phyloP scores from a whole-genome alignment of 345 rosid genomes.

The Pelargonium nanum region DNA sequence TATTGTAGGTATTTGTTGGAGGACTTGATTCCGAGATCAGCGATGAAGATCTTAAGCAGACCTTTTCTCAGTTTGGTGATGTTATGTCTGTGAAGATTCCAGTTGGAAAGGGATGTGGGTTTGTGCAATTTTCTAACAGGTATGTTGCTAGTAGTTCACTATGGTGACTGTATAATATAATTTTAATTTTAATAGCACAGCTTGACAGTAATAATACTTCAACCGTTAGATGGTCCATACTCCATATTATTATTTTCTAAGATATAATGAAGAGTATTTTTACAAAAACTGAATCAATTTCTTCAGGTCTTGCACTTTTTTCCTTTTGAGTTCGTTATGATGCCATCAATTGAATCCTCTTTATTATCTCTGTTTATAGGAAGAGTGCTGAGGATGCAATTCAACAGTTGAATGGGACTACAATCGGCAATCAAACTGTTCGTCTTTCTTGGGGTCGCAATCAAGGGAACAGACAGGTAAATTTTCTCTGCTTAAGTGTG shows the following conservation, averaged over 20 bases:
- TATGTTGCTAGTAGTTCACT: constrained; percentile 12
- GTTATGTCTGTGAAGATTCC: constrained; percentile 91
- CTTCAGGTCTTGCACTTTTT: neutral
- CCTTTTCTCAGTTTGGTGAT: constrained; percentile 78
- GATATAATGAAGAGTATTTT: neutral
- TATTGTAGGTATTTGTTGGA: constrained; percentile 80
- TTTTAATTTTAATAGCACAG: neutral
- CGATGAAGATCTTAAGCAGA: constrained; percentile 80
- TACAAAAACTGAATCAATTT: neutral
- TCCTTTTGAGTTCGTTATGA: neutral
- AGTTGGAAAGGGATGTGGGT: constrained; percentile 89
- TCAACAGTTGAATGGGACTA: constrained; percentile 59
- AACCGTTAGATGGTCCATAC: too few species aligned
- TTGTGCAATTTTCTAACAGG: constrained; percentile 79
- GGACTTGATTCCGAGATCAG: constrained; percentile 77
- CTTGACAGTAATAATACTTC: neutral
- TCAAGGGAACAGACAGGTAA: constrained; percentile 76
- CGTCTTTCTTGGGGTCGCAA: constrained; percentile 97
- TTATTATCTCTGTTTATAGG: constrained; percentile 31
- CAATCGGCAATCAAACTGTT: constrained; percentile 80
- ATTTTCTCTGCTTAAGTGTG: constrained; percentile 1
- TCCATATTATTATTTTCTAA: too few species aligned
- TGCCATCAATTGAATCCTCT: neutral
- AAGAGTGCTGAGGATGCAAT: constrained; percentile 83
- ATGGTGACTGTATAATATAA: neutral